Conservation (phyloP, 2,329 filamentous ascomycete species). For the Dothiorella sarmentorum region DNA sequence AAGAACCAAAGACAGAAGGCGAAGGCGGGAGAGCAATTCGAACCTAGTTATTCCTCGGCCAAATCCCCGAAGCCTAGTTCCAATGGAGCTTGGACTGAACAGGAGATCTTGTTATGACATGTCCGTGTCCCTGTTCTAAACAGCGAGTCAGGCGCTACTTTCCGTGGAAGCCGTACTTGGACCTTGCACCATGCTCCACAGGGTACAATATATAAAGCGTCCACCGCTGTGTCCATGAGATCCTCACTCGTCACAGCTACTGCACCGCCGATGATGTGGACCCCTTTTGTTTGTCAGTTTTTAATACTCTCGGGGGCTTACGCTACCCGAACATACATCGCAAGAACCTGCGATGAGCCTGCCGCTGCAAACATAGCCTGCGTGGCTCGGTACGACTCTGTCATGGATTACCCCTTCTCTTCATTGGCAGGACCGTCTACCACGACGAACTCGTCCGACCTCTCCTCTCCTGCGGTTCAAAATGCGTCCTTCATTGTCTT, state of each 20-base stretch:
- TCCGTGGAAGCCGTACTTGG: not conserved
- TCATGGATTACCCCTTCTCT: not conserved
- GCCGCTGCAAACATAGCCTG: not conserved
- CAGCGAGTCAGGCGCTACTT: not conserved
- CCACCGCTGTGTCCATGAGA: too few species aligned
- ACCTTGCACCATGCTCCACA: not conserved
- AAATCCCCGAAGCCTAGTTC: too few species aligned
- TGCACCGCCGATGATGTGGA: not conserved
- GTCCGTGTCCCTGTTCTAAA: not conserved
- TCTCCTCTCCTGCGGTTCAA: not conserved
- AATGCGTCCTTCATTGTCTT: slow-evolving; percentile 27
- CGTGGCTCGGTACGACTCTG: not conserved
- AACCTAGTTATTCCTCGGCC: too few species aligned
- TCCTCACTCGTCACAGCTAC: not conserved
- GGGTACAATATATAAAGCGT: not conserved
- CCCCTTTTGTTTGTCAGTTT: not conserved
- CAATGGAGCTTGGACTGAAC: too few species aligned
- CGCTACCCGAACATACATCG: not conserved
- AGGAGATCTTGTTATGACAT: too few species aligned
- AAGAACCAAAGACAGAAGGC: too few species aligned
- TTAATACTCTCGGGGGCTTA: not conserved
- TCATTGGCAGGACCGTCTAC: not conserved
- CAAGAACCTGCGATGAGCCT: not conserved
- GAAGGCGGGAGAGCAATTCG: too few species aligned
- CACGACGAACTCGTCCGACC: not conserved